Base-by-base conservation (phyloP, 768 basidiomycete species). In the Lactarius hengduanensis region DNA sequence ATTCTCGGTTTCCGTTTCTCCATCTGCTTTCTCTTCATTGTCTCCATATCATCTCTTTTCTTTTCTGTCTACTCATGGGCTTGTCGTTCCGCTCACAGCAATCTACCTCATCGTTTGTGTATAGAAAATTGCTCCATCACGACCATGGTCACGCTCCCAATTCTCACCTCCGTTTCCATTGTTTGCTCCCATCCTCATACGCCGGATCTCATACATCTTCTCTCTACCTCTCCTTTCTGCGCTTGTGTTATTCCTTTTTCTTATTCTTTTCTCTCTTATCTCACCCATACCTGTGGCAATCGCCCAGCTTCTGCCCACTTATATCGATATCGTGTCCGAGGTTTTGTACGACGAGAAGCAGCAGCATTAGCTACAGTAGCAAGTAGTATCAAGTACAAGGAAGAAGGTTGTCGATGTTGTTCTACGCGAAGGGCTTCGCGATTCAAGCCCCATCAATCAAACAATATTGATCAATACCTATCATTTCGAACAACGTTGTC, bases 341-440 rank as follows among this genome's bases (percentile, higher is more conserved):
- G 32, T 41, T 41, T 57, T 66, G 65, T 66, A 66, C 50, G 65
- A 66, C 9, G 57, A 58, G 40, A 18, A 64, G 58, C 28, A 58
- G 38, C 40, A 58, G 62, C 61, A 54, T 38, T 20, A 58, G 65
- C 61, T 64, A 40, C 66, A 64, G 30, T 63, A 61, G 69, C 70
- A 72, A 67, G 63, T 73, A 69, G 54, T 66, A 66, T 66, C 54
- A 67, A 53, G 63, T 57, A 63, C 62, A 61, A 63, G 36, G 22
- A 56, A 60, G 47, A 5, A 32, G 28, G 34, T 47, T 36, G 38
- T 50, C 28, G 34, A 50, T 36, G 38, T 50, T 38, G n/a, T 66
- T 38, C 36, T 53, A 68, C 73, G 80, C 81, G 81, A 82, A 82
- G 81, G 81, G 81, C 81, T 81, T 82, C 81, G 81, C 81, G 63